Percentiles rank a stretch among this genome's conserved stretches.
These are phyloP conservation scores for Teratosphaeria viscida DNA, from an alignment of 2,329 filamentous ascomycete genomes.

Conservation along the genomic window DNA sequence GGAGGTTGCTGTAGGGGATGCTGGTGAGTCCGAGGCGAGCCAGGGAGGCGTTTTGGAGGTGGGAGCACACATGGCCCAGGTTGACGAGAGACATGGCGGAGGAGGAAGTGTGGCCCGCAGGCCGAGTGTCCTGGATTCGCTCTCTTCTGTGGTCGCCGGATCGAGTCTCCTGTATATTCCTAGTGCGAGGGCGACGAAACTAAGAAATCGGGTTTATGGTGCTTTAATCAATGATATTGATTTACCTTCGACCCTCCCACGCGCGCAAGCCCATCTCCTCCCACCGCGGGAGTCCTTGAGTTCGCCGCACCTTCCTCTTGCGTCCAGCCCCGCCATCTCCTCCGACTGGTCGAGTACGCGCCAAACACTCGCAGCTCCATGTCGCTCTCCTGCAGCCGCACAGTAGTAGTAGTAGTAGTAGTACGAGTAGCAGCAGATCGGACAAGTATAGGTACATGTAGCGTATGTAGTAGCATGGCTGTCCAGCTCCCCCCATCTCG, in stretches of 20 bases:
- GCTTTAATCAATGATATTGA: background rate
- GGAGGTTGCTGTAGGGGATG: slow-evolving; percentile 68
- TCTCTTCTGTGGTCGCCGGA: background rate
- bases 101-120: slow-evolving; percentile 9
- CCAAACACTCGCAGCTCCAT: background rate
- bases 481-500: background rate
- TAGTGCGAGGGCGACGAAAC: background rate
- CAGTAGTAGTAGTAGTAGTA: no score
- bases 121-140: background rate
- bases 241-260: background rate
- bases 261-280: background rate
- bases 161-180: background rate
- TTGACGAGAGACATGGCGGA: slow-evolving; percentile 58
- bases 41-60: slow-evolving; percentile 79
- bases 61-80: slow-evolving; percentile 73
- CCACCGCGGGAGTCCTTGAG: background rate
- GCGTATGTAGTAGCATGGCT: background rate
- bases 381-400: no score
- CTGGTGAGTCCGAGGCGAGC: slow-evolving; percentile 79
- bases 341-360: background rate
- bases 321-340: background rate
- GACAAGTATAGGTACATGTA: background rate
- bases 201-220: background rate
- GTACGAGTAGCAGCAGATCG: background rate
- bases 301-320: slow-evolving; percentile 1